phyloP scores from a whole-genome alignment of 2,329 filamentous ascomycete species.

The Aspergillus ustus region DNA sequence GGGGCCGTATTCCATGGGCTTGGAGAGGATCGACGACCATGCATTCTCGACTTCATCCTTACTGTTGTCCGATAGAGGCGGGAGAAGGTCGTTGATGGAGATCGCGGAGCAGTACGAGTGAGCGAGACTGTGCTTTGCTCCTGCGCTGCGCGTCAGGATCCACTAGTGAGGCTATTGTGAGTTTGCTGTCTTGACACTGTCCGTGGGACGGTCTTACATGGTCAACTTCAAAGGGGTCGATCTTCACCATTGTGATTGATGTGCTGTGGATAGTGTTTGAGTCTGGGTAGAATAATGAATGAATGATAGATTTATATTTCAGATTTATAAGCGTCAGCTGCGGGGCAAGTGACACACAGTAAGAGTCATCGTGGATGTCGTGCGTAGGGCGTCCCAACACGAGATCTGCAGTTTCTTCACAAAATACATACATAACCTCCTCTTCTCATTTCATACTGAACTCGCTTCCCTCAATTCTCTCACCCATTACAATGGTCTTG shows the following conservation, averaged over 20 bases:
- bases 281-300: neutral
- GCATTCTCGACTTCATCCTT: neutral
- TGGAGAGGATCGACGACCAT: neutral
- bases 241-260: neutral
- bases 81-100: neutral
- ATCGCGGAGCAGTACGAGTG: neutral
- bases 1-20: neutral
- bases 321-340: neutral
- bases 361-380: neutral
- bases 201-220: neutral
- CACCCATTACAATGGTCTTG: too few species aligned
- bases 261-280: neutral
- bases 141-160: neutral
- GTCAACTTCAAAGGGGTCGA: neutral
- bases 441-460: neutral
- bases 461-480: too few species aligned
- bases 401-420: neutral
- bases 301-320: too few species aligned
- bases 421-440: too few species aligned
- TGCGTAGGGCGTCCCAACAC: neutral
- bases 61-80: accelerated
- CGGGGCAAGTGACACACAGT: neutral
- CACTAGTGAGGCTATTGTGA: neutral
- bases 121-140: neutral
- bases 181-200: neutral